phyloP scores from a whole-genome alignment of 345 rosid genomes.

The Psidium guajava region DNA sequence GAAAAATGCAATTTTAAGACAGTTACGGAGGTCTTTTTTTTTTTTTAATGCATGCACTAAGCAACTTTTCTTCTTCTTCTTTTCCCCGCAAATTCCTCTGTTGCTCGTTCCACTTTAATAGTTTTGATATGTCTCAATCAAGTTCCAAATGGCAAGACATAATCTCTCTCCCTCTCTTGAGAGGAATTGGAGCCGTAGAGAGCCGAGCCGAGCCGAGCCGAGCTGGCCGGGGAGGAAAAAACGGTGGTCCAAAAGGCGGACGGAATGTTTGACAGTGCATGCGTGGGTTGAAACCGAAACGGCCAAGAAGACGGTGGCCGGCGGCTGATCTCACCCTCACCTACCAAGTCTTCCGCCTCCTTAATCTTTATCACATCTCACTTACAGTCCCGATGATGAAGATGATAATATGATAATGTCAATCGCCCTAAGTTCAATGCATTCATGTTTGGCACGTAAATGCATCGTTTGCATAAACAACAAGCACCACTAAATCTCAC shows the following conservation, averaged over 20 bases:
- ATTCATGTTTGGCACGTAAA: background rate
- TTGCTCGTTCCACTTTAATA: conserved; percentile 26
- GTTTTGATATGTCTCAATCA: background rate
- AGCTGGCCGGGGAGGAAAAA: background rate
- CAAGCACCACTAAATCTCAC: no score
- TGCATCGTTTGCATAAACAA: background rate
- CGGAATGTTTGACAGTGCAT: background rate
- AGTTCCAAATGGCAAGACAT: background rate
- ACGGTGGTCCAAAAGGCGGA: background rate
- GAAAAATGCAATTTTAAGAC: background rate
- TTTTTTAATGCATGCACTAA: no score
- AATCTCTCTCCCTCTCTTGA: no score
- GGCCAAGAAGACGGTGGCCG: background rate
- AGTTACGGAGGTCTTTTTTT: fast-evolving
- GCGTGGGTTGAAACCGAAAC: background rate
- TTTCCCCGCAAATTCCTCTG: background rate
- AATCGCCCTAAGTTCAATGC: background rate
- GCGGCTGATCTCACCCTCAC: background rate
- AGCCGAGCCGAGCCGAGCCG: background rate
- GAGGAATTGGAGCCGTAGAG: background rate
- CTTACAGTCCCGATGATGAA: background rate
- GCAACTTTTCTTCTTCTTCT: background rate
- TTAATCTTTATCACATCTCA: background rate
- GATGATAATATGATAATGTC: background rate
- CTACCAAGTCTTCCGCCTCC: background rate